phyloP scores from a whole-genome alignment of 2,329 filamentous ascomycete genomes.

The Aaosphaeria arxii region DNA sequence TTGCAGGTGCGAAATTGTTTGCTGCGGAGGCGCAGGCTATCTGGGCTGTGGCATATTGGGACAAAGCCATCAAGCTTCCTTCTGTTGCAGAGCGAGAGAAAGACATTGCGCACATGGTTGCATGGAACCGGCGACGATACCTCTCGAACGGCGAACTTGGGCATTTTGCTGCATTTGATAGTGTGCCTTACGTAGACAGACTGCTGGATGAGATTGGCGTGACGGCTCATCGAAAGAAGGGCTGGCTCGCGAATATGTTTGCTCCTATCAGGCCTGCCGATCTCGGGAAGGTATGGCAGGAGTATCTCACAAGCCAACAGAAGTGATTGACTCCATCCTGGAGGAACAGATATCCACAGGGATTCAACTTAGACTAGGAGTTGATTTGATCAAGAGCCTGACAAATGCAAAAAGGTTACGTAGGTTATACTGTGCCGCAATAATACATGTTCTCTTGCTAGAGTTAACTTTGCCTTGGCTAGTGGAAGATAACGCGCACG shows the following conservation, averaged over 20 bases:
- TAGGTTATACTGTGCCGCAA: background rate
- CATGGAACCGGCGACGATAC: constrained; percentile 5
- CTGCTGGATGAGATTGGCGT: constrained; percentile 8
- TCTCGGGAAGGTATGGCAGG: constrained; percentile 7
- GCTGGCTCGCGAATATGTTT: constrained; percentile 2
- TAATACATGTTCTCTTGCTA: background rate
- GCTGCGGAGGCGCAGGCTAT: constrained; percentile 13
- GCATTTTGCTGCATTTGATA: constrained; percentile 5
- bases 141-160: constrained; percentile 6
- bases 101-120: constrained; percentile 5
- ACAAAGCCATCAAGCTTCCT: constrained; percentile 3
- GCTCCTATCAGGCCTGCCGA: constrained; percentile 2
- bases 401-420: background rate
- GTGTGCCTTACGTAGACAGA: constrained; percentile 6
- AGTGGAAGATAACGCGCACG: constrained; percentile 7
- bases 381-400: background rate
- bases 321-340: background rate
- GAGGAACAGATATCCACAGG: background rate
- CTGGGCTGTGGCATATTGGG: constrained; percentile 14
- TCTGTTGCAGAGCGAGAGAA: constrained; percentile 3
- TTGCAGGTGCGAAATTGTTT: constrained; percentile 7
- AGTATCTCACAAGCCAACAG: constrained; percentile 2
- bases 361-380: background rate
- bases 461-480: background rate
- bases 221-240: constrained; percentile 1